Evolutionary conservation across 148 eudicot genomes (phyloP).

Genomic region (Nyssa sinensis): DNA sequence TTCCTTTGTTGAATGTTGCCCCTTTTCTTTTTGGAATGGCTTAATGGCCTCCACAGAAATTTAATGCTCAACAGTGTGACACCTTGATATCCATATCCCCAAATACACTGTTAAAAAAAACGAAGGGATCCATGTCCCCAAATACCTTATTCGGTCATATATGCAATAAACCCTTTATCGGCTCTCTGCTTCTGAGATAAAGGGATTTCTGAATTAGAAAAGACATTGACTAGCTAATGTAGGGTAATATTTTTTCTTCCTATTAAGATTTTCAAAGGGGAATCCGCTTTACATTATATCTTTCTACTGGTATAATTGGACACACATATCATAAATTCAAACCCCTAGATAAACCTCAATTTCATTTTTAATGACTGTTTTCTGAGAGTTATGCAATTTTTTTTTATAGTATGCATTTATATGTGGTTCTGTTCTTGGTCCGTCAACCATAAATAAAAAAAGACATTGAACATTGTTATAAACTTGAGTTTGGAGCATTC

Average conservation of each 20-base stretch:
- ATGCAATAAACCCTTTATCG: neutral
- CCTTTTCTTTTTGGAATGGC: neutral
- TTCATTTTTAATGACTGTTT: neutral
- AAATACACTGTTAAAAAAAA: too few species aligned
- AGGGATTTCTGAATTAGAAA: neutral
- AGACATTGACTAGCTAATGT: neutral
- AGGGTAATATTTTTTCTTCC: neutral
- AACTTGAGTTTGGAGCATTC: neutral
- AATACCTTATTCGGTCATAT: neutral
- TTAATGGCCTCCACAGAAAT: neutral
- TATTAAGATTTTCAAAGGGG: neutral
- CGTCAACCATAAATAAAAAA: neutral
- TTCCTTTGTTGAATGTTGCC: conserved; percentile 4
- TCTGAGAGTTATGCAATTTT: too few species aligned
- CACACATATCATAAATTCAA: too few species aligned
- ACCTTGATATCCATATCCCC: neutral
- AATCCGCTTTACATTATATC: neutral
- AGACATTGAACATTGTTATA: too few species aligned
- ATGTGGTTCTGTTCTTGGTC: neutral
- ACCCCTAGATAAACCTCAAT: too few species aligned
- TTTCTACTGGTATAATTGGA: too few species aligned
- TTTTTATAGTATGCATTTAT: too few species aligned
- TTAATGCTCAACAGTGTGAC: neutral
- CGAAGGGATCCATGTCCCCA: neutral
- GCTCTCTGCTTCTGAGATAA: neutral